These are phyloP conservation scores for Physcomitrium patens DNA, from an alignment of 225 moss, liverwort and hornwort species.

Conservation along the genomic window DNA sequence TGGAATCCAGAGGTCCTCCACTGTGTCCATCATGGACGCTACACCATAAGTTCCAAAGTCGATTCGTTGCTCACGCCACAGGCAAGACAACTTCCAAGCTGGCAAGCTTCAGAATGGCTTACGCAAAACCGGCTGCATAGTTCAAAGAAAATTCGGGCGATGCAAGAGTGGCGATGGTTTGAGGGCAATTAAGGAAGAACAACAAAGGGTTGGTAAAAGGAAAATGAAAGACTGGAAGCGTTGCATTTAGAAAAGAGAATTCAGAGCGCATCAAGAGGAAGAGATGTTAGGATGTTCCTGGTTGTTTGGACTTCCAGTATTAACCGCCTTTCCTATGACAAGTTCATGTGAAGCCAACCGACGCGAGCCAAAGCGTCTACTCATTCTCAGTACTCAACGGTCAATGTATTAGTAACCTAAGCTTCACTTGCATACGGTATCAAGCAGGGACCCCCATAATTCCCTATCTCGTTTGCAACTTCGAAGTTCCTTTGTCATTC, in stretches of 20 bases:
- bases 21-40: conserved; percentile 21
- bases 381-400: conserved; percentile 19
- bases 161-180: not conserved
- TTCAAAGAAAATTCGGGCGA: not conserved
- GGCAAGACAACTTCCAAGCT: conserved; percentile 19
- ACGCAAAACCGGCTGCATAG: not conserved
- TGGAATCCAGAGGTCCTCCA: conserved; percentile 35
- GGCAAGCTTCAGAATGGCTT: conserved; percentile 18
- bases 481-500: not conserved
- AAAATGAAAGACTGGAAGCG: conserved; percentile 47
- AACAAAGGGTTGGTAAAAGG: conserved; percentile 17
- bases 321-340: conserved; percentile 41
- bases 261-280: conserved; percentile 36
- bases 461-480: not conserved
- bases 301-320: conserved; percentile 37
- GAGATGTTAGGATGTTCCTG: conserved; percentile 34
- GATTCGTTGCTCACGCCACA: conserved; percentile 38
- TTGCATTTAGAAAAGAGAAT: conserved; percentile 29
- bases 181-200: conserved; percentile 30
- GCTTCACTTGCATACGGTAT: conserved; percentile 6
- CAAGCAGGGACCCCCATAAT: not conserved
- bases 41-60: conserved; percentile 38
- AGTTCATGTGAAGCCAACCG: conserved; percentile 54
- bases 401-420: conserved; percentile 22
- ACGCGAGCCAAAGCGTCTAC: conserved; percentile 41